phyloP scores from a whole-genome alignment of 495 filamentous ascomycete species.

The Aspergillus mulundensis region DNA sequence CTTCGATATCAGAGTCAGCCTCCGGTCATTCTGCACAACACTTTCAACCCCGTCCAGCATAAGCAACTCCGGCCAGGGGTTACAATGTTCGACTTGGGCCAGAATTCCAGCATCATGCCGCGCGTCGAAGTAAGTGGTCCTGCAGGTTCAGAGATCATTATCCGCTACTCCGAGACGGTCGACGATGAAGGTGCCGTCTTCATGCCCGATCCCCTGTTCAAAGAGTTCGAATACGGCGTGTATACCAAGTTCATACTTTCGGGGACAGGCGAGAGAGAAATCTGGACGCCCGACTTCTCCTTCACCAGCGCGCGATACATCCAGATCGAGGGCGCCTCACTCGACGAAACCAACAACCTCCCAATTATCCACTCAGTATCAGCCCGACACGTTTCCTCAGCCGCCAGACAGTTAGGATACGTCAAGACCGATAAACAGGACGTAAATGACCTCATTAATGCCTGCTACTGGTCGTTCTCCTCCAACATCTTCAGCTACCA shows the following conservation, averaged over 20 bases:
- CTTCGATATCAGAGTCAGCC: conserved; percentile 26
- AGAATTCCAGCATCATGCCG: conserved; percentile 26
- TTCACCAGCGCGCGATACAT: conserved; percentile 30
- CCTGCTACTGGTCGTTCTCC: conserved; percentile 24
- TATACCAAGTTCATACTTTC: conserved; percentile 23
- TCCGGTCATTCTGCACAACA: conserved; percentile 25
- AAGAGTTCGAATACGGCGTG: conserved; percentile 26
- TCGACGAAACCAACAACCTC: conserved; percentile 11
- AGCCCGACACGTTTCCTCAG: conserved; percentile 26
- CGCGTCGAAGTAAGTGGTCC: conserved; percentile 17
- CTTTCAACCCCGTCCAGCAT: conserved; percentile 19
- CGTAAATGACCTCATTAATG: conserved; percentile 23
- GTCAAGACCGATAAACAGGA: conserved; percentile 29
- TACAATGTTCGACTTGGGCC: conserved; percentile 25
- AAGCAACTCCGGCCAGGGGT: conserved; percentile 14
- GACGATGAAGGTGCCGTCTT: conserved; percentile 22
- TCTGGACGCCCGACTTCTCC: conserved; percentile 27
- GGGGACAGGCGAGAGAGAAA: conserved; percentile 22
- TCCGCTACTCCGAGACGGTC: conserved; percentile 26
- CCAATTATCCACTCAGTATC: conserved; percentile 22
- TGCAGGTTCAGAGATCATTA: conserved; percentile 22
- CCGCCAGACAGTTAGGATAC: conserved; percentile 20
- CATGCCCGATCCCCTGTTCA: conserved; percentile 31
- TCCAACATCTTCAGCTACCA: conserved; percentile 32
- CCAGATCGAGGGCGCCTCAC: conserved; percentile 23